phyloP scores from a whole-genome alignment of 2,329 filamentous ascomycete genomes.

The Ophiocordyceps camponoti-rufipedis region DNA sequence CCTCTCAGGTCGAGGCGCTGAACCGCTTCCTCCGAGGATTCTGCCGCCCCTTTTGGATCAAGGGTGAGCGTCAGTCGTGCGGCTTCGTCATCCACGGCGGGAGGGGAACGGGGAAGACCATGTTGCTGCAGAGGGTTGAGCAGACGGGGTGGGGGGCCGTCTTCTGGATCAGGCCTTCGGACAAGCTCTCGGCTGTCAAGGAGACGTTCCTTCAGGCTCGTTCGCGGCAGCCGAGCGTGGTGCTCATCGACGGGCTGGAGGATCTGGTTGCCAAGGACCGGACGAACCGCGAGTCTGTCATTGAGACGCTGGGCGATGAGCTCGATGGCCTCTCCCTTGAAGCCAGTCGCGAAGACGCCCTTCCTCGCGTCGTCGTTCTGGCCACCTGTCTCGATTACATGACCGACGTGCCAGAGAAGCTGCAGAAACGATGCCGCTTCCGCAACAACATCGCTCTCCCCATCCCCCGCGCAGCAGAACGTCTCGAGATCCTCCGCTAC shows the following conservation, averaged over 20 bases:
- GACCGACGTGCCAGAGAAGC: conserved; percentile 49
- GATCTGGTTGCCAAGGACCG: conserved; percentile 45
- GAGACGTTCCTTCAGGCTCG: conserved; percentile 53
- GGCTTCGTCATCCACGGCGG: conserved; percentile 65
- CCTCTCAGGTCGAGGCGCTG: conserved; percentile 42
- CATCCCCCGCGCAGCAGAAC: conserved; percentile 52
- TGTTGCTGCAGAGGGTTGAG: conserved; percentile 51
- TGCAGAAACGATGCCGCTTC: conserved; percentile 50
- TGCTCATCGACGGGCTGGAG: conserved; percentile 66
- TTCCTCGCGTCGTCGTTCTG: conserved; percentile 49
- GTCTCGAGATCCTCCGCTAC: conserved; percentile 56
- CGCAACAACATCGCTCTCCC: conserved; percentile 52
- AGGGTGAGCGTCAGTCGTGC: conserved; percentile 20
- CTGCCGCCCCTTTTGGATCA: conserved; percentile 15
- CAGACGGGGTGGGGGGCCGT: conserved; percentile 53
- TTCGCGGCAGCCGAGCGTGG: conserved; percentile 52
- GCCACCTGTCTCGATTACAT: conserved; percentile 55
- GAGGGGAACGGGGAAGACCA: conserved; percentile 68
- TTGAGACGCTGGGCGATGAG: conserved; percentile 31
- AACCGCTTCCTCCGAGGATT: conserved; percentile 48
- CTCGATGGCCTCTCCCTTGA: conserved; percentile 33
- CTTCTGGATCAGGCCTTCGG: conserved; percentile 36
- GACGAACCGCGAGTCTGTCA: conserved; percentile 28
- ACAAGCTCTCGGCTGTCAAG: conserved; percentile 41
- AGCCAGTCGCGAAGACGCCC: conserved; percentile 15